Evolutionary conservation across 2,329 filamentous ascomycete genomes (phyloP).

Genomic region (Aspergillus cejpii): DNA sequence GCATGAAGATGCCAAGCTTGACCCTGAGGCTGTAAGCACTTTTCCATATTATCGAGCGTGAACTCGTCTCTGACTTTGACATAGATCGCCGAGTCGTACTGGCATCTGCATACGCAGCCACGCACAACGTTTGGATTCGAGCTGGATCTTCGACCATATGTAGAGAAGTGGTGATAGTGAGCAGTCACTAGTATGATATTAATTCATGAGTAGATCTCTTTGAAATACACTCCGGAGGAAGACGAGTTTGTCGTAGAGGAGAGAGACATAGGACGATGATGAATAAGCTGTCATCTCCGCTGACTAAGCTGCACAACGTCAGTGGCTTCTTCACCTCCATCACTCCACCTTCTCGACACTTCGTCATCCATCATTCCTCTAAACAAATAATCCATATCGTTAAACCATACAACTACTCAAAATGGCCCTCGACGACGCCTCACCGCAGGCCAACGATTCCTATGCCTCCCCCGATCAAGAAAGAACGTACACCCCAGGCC

Average conservation of each 20-base stretch:
- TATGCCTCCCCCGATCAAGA: constrained; percentile 4
- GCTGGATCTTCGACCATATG: constrained; percentile 69
- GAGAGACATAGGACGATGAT: too few species aligned
- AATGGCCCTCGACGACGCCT: constrained; percentile 26
- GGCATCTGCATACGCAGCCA: constrained; percentile 75
- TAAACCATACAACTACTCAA: not conserved
- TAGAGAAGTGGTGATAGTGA: constrained; percentile 67
- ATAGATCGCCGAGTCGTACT: constrained; percentile 84
- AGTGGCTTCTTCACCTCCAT: not conserved
- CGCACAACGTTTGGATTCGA: constrained; percentile 74
- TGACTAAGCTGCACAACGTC: constrained; percentile 2
- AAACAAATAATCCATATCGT: too few species aligned
- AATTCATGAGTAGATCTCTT: too few species aligned
- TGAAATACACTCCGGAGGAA: too few species aligned
- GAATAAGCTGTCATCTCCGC: too few species aligned
- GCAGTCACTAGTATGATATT: not conserved
- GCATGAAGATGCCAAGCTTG: constrained; percentile 61
- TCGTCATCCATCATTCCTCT: not conserved
- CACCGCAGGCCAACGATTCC: constrained; percentile 14
- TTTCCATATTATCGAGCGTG: constrained; percentile 16
- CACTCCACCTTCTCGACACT: not conserved
- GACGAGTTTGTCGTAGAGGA: too few species aligned
- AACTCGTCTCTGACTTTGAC: too few species aligned
- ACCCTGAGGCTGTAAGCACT: constrained; percentile 60
- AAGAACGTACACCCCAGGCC: constrained; percentile 1